Evolutionary conservation across 106 monocot species (phyloP), one percentile per base, ranked within the genome.

Genomic region (Platanthera zijinensis): DNA sequence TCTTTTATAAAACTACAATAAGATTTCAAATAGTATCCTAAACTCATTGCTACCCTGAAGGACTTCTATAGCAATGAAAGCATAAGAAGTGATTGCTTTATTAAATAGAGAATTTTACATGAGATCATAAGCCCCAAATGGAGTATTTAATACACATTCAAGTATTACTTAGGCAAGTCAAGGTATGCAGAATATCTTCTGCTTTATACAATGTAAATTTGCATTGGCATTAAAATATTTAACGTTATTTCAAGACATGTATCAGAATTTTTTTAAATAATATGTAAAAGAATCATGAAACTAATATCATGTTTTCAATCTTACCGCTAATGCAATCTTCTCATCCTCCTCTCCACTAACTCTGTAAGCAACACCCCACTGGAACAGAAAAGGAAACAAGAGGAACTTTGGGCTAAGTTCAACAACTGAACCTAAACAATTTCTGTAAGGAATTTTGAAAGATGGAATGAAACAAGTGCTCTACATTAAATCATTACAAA

Each of bases 321-420:
- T 84, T 85, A 97, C 97, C 71, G 89, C 69, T 11, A 94, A 22
- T 59, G 90, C 91, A 77, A 66, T 80, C 72, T 81, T 75, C 82
- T 94, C 78, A 81, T 92, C 93, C 59, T 92, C 87, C 73, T 89
- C 88, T 54, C 69, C 80, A 61, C 80, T 84, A 72, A 97, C 69
- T 85, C 77, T 87, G 71, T 97, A 97, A 56, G 91, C 94, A 74
- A 91, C 89, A 71, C 97, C 97, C 97, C 91, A 94, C 97, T 97
- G 72, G 71, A 78, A 25, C 39, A 47, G 17, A 48, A 13, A 46
- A 70, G 48, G 48, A 39, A 18, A 17, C 3, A 70, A 70, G 0
- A 48, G 48, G 4, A 70, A 47, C 6, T 48, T 46, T 47, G 48
- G 17, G 48, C 47, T 17, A 15, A 70, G 70, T 48, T 39, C 48